Evolutionary conservation across 192 early-diverging fungal species (phyloP).

Genomic region (Gaertneriomyces sp.): DNA sequence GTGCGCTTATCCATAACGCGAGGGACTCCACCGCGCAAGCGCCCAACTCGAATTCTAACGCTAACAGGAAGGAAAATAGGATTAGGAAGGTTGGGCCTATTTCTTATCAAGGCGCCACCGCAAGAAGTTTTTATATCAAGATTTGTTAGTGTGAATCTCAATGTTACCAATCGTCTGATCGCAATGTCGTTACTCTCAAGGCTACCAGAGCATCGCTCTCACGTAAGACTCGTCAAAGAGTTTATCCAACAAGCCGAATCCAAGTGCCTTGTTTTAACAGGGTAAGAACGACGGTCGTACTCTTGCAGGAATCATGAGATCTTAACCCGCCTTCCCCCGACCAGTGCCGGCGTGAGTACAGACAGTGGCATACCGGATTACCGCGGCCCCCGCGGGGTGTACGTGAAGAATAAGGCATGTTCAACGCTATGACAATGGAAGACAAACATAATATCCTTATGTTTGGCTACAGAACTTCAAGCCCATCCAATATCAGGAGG

Average conservation of each 20-base stretch:
- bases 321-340: neutral
- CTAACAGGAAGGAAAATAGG: too few relatives aligned
- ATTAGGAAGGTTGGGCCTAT: too few relatives aligned
- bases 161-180: too few relatives aligned
- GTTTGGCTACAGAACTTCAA: constrained; percentile 50
- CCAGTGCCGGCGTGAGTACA: constrained; percentile 50
- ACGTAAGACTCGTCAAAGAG: neutral
- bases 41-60: too few relatives aligned
- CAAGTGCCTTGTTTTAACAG: neutral
- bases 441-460: neutral
- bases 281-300: neutral
- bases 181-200: too few relatives aligned
- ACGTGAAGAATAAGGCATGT: constrained; percentile 32
- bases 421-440: neutral
- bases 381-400: constrained; percentile 61
- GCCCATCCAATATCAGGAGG: constrained; percentile 80
- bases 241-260: neutral
- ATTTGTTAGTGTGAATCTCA: too few relatives aligned
- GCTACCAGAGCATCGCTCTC: neutral
- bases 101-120: too few relatives aligned
- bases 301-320: constrained; percentile 9
- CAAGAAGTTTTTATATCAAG: too few relatives aligned
- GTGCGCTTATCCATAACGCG: too few relatives aligned
- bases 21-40: too few relatives aligned
- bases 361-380: constrained; percentile 75